These are phyloP conservation scores for Berkeleyomyces basicola DNA, from an alignment of 2,329 filamentous ascomycete genomes.

Conservation along the genomic window DNA sequence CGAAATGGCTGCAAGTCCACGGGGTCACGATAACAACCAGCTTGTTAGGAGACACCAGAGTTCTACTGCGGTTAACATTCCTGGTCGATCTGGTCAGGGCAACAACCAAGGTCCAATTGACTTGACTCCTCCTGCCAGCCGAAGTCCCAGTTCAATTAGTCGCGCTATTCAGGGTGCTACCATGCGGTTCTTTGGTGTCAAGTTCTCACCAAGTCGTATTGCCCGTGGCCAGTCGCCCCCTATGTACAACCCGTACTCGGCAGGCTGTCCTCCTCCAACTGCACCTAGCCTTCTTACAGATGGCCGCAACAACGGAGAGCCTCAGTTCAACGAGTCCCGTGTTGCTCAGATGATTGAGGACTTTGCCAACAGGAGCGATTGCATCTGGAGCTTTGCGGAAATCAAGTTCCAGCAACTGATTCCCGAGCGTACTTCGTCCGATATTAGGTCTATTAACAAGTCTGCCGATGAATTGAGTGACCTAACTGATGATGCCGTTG, in stretches of 20 bases:
- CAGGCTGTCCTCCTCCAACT: constrained; percentile 38
- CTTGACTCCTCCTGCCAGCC: constrained; percentile 5
- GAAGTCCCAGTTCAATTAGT: constrained; percentile 63
- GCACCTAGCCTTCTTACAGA: constrained; percentile 49
- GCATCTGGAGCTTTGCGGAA: constrained; percentile 93
- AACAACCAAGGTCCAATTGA: constrained; percentile 9
- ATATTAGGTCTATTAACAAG: not conserved
- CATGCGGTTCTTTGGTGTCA: constrained; percentile 53
- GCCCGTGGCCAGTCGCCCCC: constrained; percentile 52
- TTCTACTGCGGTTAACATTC: constrained; percentile 47
- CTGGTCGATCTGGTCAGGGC: constrained; percentile 52
- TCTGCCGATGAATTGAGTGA: constrained; percentile 32
- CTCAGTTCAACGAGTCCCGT: constrained; percentile 59
- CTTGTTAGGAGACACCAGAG: constrained; percentile 15
- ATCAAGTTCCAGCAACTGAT: constrained; percentile 98
- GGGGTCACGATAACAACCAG: constrained; percentile 32
- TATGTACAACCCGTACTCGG: constrained; percentile 63
- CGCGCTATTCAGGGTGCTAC: constrained; percentile 93
- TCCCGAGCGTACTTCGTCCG: constrained; percentile 45
- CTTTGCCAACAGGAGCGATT: constrained; percentile 80
- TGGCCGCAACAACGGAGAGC: constrained; percentile 38
- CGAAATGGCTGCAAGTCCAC: constrained; percentile 73
- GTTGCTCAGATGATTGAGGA: constrained; percentile 77
- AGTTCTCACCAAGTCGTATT: constrained; percentile 47
- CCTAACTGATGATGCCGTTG: constrained; percentile 69